phyloP scores from a whole-genome alignment of 805 yeast genomes.

The Lipomyces orientalis region DNA sequence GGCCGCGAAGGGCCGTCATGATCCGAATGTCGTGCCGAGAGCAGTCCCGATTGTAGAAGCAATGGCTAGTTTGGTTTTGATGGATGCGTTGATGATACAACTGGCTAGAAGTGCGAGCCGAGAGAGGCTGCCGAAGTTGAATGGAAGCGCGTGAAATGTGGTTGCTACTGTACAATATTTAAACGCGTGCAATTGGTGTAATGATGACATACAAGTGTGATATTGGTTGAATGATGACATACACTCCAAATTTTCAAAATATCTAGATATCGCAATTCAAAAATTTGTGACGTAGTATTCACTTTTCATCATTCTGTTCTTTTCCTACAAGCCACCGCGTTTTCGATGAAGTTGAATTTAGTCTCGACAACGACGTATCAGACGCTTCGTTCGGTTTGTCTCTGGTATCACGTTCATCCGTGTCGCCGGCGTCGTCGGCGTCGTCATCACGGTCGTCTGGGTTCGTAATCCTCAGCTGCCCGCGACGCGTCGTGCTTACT shows the following conservation, averaged over 20 bases:
- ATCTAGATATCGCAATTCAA: background rate
- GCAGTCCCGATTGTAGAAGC: conserved; percentile 99
- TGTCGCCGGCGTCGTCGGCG: too few relatives aligned
- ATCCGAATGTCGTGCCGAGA: conserved; percentile 97
- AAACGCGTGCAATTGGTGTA: background rate
- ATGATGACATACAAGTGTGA: background rate
- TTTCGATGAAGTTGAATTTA: conserved; percentile 8
- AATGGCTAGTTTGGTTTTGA: conserved; percentile 93
- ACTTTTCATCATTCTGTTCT: background rate
- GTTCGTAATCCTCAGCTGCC: conserved; percentile 64
- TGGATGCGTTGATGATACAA: conserved; percentile 85
- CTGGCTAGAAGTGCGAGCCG: conserved; percentile 73
- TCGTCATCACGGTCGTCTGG: too few relatives aligned
- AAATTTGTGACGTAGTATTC: background rate
- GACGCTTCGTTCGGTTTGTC: background rate
- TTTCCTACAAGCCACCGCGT: conserved; percentile 19
- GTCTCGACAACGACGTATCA: conserved; percentile 5
- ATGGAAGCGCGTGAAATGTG: background rate
- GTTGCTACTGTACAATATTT: background rate
- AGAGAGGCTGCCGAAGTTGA: conserved; percentile 15
- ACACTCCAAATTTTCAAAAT: background rate
- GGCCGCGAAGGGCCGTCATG: conserved; percentile 98
- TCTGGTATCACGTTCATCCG: conserved; percentile 23
- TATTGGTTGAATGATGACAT: background rate
- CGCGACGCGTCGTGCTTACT: conserved; percentile 68